Evolutionary conservation across 2,329 filamentous ascomycete species (phyloP), one percentile per base, ranked within the genome.

Genomic region (Fusarium sp.): DNA sequence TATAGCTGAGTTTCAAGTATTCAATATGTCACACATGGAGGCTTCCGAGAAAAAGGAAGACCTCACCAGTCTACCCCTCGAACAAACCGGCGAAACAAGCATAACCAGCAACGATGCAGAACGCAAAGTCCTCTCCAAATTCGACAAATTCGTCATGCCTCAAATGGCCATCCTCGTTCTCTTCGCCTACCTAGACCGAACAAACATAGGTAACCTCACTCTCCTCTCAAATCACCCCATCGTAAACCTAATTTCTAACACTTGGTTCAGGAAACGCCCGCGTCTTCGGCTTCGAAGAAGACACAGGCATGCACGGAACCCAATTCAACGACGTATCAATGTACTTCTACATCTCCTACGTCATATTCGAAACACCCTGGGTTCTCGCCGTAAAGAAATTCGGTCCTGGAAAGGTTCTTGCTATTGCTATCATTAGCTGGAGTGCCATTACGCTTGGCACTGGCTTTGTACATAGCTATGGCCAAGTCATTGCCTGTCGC

Each of bases 231-330:
- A n/a, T n/a, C n/a, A n/a, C n/a, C n/a, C n/a, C n/a, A n/a, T n/a
- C n/a, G n/a, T n/a, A n/a, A n/a, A n/a, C n/a, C n/a, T n/a, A n/a
- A n/a, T n/a, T n/a, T n/a, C n/a, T n/a, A n/a, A n/a, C n/a, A n/a
- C n/a, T n/a, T n/a, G n/a, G n/a, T n/a, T 2, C 14, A 74, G 79
- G 77, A n/a, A 81, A 82, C 57, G 77, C 78, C 8, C 69, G 78
- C 27, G 74, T 81, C 27, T 72, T 78, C 63, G 75, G 81, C 58
- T 70, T 82, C 6, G 71, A 77, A 4, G 72, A 78, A 22, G 75
- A 77, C 25, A 75, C 79, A 12, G 70, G 75, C 1, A 75, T 81
- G 64, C 63, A 67, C 1, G 73, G 72, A 4, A 73, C 72, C 1
- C 71, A 81, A 8, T 81, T 80, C 54, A 79, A 77, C 54, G 71